Conservation (phyloP, 75 land plant genomes). For the Pinus albicaulis region DNA sequence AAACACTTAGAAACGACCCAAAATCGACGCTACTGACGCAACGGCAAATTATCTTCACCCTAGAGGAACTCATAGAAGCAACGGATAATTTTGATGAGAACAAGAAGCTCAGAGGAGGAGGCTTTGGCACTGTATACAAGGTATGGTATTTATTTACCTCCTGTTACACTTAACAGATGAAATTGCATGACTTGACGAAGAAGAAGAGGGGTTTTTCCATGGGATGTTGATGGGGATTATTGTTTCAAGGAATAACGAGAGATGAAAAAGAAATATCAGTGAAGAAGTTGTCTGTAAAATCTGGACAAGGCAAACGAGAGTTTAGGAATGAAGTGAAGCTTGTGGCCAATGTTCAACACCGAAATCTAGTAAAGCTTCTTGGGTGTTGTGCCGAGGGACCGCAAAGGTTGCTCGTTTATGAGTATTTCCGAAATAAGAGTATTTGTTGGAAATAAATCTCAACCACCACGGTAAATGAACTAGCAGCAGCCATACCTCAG, state of each 20-base stretch:
- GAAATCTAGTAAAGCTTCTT: constrained; percentile 19
- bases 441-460: no score
- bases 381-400: constrained; percentile 18
- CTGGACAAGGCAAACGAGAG: constrained; percentile 28
- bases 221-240: constrained; percentile 16
- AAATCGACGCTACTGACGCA: no score
- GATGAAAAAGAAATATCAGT: constrained; percentile 29
- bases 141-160: no score
- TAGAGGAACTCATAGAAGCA: neutral
- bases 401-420: constrained; percentile 29
- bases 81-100: neutral
- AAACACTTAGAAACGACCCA: no score
- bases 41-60: no score
- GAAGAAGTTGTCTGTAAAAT: constrained; percentile 23
- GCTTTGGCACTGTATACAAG: neutral
- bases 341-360: constrained; percentile 15
- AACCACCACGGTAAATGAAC: no score
- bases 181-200: neutral
- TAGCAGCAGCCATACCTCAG: no score
- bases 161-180: no score
- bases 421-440: constrained; percentile 24
- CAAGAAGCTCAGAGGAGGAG: constrained; percentile 8
- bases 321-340: constrained; percentile 34
- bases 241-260: constrained; percentile 19
- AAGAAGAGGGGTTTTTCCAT: constrained; percentile 24